Conservation (phyloP, 2,329 filamentous ascomycete species). For the Chrysoporthe cubensis region DNA sequence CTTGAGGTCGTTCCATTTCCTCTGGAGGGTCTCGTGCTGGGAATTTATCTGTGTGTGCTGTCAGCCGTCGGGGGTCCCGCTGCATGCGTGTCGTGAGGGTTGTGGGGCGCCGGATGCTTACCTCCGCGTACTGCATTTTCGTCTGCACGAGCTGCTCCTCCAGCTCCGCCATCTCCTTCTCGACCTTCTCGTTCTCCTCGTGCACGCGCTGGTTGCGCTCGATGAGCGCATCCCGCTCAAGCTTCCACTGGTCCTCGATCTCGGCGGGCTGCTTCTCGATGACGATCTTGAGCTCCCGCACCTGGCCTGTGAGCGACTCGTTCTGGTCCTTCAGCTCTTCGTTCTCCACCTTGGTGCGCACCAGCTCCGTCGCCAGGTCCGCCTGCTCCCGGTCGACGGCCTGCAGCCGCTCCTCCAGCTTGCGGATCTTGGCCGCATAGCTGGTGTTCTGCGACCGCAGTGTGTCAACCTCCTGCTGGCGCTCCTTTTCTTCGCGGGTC, state of each 20-base stretch:
- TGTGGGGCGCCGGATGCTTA: constrained; percentile 52
- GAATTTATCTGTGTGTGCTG: constrained; percentile 63
- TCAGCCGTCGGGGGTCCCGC: constrained; percentile 5
- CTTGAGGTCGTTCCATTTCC: constrained; percentile 78
- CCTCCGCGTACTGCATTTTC: constrained; percentile 95
- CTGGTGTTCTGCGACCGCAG: constrained; percentile 69
- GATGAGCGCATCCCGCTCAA: constrained; percentile 91
- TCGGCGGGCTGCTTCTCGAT: constrained; percentile 90
- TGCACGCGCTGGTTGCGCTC: constrained; percentile 91
- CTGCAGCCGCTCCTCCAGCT: constrained; percentile 85
- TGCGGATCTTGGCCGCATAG: constrained; percentile 76
- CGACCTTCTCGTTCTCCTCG: constrained; percentile 85
- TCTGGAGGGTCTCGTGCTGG: constrained; percentile 71
- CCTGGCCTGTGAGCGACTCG: constrained; percentile 83
- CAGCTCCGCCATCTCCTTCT: constrained; percentile 89
- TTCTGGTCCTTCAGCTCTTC: constrained; percentile 88
- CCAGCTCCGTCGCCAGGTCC: constrained; percentile 85
- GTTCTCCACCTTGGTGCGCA: constrained; percentile 91
- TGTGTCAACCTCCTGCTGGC: constrained; percentile 78
- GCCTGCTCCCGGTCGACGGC: constrained; percentile 90
- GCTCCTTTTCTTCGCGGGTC: constrained; percentile 77
- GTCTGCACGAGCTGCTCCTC: constrained; percentile 90
- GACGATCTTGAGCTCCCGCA: constrained; percentile 80
- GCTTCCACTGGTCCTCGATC: constrained; percentile 78
- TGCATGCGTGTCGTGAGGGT: neutral